Percentiles rank a stretch among this genome's conserved stretches.
phyloP scores from a whole-genome alignment of 306 rosid genomes.

The Oxytropis ochrocephala region DNA sequence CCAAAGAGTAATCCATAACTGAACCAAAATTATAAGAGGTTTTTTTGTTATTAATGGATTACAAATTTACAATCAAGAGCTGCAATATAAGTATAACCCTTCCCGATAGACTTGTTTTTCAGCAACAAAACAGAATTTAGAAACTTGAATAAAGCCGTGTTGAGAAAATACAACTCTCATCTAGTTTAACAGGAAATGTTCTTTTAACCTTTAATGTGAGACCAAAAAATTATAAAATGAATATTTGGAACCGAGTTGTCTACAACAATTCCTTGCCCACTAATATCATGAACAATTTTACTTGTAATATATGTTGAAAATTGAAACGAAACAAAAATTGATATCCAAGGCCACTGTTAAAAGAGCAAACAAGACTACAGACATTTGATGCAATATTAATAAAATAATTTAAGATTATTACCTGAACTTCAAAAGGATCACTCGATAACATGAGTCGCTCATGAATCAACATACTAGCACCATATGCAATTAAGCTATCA shows the following conservation, averaged over 20 bases:
- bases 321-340: not conserved
- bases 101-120: too few relatives aligned
- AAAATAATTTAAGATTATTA: constrained; percentile 12
- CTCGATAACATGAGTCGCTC: constrained; percentile 93
- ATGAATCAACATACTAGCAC: constrained; percentile 87
- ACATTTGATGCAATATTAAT: not conserved
- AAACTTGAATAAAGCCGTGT: too few relatives aligned
- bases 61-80: too few relatives aligned
- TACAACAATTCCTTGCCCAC: not conserved
- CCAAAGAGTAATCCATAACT: too few relatives aligned
- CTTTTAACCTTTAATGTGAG: too few relatives aligned
- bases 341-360: not conserved
- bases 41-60: too few relatives aligned
- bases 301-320: not conserved
- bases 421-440: constrained; percentile 95
- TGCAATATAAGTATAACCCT: too few relatives aligned
- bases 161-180: too few relatives aligned
- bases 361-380: not conserved
- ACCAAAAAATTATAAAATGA: too few relatives aligned
- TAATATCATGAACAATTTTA: not conserved
- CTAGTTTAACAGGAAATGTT: too few relatives aligned
- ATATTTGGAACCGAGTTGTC: not conserved
- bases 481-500: constrained; percentile 91
- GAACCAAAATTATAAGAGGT: too few relatives aligned
- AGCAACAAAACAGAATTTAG: too few relatives aligned